Evolutionary conservation across 2,329 filamentous ascomycete genomes (phyloP).

Genomic region (Scopulariopsis brevicaulis): DNA sequence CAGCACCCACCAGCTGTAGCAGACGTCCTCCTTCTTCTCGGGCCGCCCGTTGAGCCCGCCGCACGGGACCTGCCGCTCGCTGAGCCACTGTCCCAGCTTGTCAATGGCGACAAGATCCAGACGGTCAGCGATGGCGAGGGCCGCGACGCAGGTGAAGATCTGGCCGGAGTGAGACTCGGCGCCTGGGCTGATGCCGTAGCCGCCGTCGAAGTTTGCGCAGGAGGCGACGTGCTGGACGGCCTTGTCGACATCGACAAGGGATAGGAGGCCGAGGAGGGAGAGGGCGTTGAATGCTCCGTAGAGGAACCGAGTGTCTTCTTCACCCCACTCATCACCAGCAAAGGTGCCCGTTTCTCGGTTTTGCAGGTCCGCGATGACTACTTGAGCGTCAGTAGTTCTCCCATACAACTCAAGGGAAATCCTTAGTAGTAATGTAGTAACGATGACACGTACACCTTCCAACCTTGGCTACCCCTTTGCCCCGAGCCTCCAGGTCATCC

Average conservation of each 20-base stretch:
- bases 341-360: constrained; percentile 76
- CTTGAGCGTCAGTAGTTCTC: constrained; percentile 2
- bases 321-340: constrained; percentile 90
- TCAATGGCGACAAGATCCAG: constrained; percentile 76
- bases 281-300: constrained; percentile 85
- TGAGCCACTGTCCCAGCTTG: constrained; percentile 78
- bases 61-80: constrained; percentile 77
- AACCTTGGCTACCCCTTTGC: constrained; percentile 54
- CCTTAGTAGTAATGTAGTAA: background rate
- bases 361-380: constrained; percentile 73
- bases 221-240: constrained; percentile 69
- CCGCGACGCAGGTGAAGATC: constrained; percentile 87
- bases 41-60: constrained; percentile 90
- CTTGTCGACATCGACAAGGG: constrained; percentile 66
- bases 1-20: constrained; percentile 98
- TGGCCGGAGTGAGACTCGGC: constrained; percentile 93
- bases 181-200: constrained; percentile 79
- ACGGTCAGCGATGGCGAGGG: constrained; percentile 70
- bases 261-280: constrained; percentile 66
- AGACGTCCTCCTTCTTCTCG: constrained; percentile 93
- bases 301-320: constrained; percentile 88
- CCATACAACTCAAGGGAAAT: background rate
- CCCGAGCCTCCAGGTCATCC: constrained; percentile 63
- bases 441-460: constrained; percentile 59
- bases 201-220: constrained; percentile 90